Evolutionary conservation across 1,284 basidiomycete species (phyloP), one percentile per base, ranked within the genome.

Genomic region (Trametes hirsuta): DNA sequence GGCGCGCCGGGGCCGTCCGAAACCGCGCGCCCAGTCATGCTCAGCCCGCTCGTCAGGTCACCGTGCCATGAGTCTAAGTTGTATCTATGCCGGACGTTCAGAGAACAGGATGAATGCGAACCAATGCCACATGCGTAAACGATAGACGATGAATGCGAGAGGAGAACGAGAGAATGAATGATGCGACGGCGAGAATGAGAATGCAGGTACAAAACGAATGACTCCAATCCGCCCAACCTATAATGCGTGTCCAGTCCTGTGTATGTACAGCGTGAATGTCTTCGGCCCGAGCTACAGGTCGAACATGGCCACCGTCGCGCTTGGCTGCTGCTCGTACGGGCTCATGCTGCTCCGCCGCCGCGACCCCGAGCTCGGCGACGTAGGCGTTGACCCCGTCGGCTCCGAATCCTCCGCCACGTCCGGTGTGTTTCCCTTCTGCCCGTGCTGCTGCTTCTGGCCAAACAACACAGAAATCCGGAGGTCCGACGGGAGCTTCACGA

Each of bases 401-500:
- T 62, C 18, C 18, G 18, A 18, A 18, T 18, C 63, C 56, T 66
- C 68, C 50, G 62, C 59, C 15, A 64, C 57, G 47, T 62, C 55
- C 35, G 54, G 55, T 3, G 59, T 47, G 24, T 50, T 35, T 10
- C 52, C 25, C 10, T 36, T 40, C 50, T 58, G 55, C 58, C 58
- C 41, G 59, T 52, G 56, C 59, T 55, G 62, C 35, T 61, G 67
- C 39, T 71, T 70, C 59, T 68, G 70, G 39, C 71, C 72, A 47
- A 76, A 71, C 41, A 74, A 58, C 55, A 70, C 61, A 12, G 73
- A 71, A 54, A 77, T 72, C 53, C 71, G 76, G 59, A 90, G 76
- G 66, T 83, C 79, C 6, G 88, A 84, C 35, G 89, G 89, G 44
- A 91, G 72, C 61, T 82, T 82, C 48, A 93, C 88, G 52, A 95